A percentile compares a stretch with the other conserved stretches of the same genome.
phyloP scores from a whole-genome alignment of 768 basidiomycete genomes.

The Tulasnella sp. region DNA sequence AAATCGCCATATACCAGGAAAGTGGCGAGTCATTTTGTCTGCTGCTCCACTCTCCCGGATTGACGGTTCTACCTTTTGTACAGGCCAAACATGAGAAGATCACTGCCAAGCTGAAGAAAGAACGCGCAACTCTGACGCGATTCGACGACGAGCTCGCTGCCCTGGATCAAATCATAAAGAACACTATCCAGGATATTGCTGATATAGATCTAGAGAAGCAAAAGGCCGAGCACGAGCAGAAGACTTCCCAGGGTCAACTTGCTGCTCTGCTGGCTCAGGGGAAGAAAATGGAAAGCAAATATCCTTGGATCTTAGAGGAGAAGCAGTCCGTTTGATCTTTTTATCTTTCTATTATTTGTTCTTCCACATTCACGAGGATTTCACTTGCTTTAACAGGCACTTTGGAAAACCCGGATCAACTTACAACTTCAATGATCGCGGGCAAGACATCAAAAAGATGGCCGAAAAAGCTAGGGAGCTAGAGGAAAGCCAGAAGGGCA shows the following conservation, averaged over 20 bases:
- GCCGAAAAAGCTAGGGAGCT: slow-evolving; percentile 60
- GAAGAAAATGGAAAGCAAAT: slow-evolving; percentile 62
- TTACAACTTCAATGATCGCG: slow-evolving; percentile 56
- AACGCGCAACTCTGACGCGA: slow-evolving; percentile 73
- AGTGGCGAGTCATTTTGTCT: slow-evolving; percentile 26
- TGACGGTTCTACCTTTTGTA: not conserved
- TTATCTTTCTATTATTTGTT: not conserved
- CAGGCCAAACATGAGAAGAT: slow-evolving; percentile 54
- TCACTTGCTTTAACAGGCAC: slow-evolving; percentile 38
- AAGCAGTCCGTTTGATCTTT: slow-evolving; percentile 48
- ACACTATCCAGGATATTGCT: slow-evolving; percentile 57
- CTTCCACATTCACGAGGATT: not conserved
- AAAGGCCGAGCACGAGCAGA: slow-evolving; percentile 58
- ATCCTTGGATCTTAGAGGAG: slow-evolving; percentile 84
- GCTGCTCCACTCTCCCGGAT: not conserved
- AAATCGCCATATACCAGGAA: slow-evolving; percentile 38
- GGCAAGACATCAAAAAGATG: slow-evolving; percentile 48
- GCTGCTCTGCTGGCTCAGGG: slow-evolving; percentile 37
- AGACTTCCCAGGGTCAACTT: slow-evolving; percentile 54
- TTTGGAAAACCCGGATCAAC: slow-evolving; percentile 74
- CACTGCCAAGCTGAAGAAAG: slow-evolving; percentile 63
- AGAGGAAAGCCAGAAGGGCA: slow-evolving; percentile 63
- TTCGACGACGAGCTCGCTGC: slow-evolving; percentile 84
- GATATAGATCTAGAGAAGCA: slow-evolving; percentile 56
- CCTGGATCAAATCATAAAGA: slow-evolving; percentile 71